A percentile compares a stretch with the other conserved stretches of the same genome.
Evolutionary conservation across 148 eudicot genomes (phyloP).

Genomic region (Talinum fruticosum): DNA sequence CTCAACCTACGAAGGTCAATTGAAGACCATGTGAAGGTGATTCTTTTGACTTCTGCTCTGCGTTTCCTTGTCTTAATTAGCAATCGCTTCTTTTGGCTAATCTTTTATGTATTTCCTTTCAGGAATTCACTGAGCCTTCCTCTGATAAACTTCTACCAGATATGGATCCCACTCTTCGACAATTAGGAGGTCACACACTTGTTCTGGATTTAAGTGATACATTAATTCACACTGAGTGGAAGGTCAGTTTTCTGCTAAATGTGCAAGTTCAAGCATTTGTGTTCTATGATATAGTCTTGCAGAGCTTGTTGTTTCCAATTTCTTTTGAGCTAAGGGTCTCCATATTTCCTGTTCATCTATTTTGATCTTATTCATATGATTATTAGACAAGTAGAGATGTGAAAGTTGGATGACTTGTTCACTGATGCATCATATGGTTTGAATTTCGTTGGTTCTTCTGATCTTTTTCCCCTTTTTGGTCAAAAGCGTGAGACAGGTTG

Average conservation of each 20-base stretch:
- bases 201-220: conserved; percentile 79
- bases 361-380: not conserved
- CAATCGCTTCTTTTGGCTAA: not conserved
- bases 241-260: conserved; percentile 32
- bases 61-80: not conserved
- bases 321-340: not conserved
- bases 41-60: conserved; percentile 3
- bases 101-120: not conserved
- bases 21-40: conserved; percentile 67
- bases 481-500: conserved; percentile 77
- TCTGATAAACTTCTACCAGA: conserved; percentile 76
- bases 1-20: conserved; percentile 50
- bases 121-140: conserved; percentile 68
- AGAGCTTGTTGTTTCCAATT: not conserved
- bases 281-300: not conserved
- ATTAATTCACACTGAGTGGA: conserved; percentile 73
- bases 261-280: not conserved
- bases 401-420: not conserved
- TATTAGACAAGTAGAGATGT: not conserved
- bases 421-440: not conserved
- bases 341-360: not conserved
- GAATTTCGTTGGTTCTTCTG: conserved; percentile 4
- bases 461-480: conserved; percentile 9
- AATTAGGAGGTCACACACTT: conserved; percentile 51
- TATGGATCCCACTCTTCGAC: conserved; percentile 44